Evolutionary conservation across 2,329 filamentous ascomycete genomes (phyloP).

Genomic region (Xylariales sp.): DNA sequence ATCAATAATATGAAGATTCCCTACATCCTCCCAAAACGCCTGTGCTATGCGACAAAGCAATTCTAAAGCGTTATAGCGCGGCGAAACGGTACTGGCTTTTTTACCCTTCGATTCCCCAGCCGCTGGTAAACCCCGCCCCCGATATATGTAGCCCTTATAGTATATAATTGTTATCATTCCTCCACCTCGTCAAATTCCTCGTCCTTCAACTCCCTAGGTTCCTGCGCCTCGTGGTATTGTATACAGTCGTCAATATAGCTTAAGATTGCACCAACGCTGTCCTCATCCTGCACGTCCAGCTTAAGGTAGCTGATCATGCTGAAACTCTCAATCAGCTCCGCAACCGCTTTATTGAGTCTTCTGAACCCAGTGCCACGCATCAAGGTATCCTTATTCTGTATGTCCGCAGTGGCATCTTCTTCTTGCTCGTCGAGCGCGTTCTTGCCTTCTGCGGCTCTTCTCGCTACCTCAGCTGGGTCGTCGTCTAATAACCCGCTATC

Average conservation of each 20-base stretch:
- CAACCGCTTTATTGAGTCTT: conserved; percentile 86
- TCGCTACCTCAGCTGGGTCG: conserved; percentile 69
- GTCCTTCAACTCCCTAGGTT: conserved; percentile 51
- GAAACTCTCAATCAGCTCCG: conserved; percentile 92
- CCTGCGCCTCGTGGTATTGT: conserved; percentile 52
- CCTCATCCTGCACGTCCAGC: conserved; percentile 89
- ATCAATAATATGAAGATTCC: conserved; percentile 37
- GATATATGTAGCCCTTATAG: not conserved
- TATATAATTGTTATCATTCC: conserved; percentile 17
- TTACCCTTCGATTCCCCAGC: not conserved
- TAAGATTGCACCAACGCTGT: conserved; percentile 79
- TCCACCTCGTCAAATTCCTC: conserved; percentile 47
- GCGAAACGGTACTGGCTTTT: not conserved
- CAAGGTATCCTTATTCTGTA: conserved; percentile 73
- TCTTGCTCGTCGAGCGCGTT: conserved; percentile 46
- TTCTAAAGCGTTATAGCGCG: not conserved
- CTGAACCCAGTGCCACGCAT: conserved; percentile 87
- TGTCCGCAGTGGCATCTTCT: conserved; percentile 67
- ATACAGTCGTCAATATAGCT: conserved; percentile 66
- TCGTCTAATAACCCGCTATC: conserved; percentile 86
- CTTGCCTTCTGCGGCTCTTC: conserved; percentile 51
- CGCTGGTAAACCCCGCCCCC: not conserved
- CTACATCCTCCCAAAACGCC: conserved; percentile 41
- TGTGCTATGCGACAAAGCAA: conserved; percentile 46
- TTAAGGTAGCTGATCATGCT: conserved; percentile 97